These are phyloP conservation scores for Trametes cubensis DNA, from an alignment of 768 basidiomycete species.

Conservation along the genomic window DNA sequence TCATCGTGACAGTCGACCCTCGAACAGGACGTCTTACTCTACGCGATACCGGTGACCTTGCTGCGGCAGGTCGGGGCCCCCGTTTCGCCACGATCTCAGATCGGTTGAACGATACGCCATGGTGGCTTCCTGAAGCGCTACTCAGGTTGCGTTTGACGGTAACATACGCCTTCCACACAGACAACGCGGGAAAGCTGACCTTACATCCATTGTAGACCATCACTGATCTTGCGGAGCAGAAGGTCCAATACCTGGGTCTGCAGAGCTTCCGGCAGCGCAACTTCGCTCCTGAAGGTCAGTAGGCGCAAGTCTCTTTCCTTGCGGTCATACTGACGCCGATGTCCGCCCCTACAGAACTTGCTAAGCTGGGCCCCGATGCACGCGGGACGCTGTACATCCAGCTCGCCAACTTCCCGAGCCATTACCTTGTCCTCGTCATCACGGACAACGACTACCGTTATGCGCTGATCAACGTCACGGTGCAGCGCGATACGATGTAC, in stretches of 20 bases:
- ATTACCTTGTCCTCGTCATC: conserved; percentile 85
- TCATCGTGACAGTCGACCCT: conserved; percentile 76
- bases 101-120: conserved; percentile 71
- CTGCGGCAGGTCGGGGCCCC: conserved; percentile 71
- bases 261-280: conserved; percentile 71
- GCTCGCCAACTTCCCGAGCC: conserved; percentile 71
- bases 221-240: conserved; percentile 78
- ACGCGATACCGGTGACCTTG: conserved; percentile 79
- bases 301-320: not conserved
- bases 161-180: conserved; percentile 28
- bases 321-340: not conserved
- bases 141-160: conserved; percentile 65
- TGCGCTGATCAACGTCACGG: conserved; percentile 73
- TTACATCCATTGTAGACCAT: conserved; percentile 65
- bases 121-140: conserved; percentile 57
- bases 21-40: conserved; percentile 79
- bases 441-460: conserved; percentile 78
- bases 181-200: not conserved
- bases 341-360: conserved; percentile 50
- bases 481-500: conserved; percentile 56
- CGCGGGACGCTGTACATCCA: conserved; percentile 75
- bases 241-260: conserved; percentile 83
- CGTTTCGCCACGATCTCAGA: conserved; percentile 61
- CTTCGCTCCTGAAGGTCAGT: conserved; percentile 63
- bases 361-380: conserved; percentile 67